Base-by-base conservation (phyloP, 768 basidiomycete genomes). In the Guyanaporus albipodus region DNA sequence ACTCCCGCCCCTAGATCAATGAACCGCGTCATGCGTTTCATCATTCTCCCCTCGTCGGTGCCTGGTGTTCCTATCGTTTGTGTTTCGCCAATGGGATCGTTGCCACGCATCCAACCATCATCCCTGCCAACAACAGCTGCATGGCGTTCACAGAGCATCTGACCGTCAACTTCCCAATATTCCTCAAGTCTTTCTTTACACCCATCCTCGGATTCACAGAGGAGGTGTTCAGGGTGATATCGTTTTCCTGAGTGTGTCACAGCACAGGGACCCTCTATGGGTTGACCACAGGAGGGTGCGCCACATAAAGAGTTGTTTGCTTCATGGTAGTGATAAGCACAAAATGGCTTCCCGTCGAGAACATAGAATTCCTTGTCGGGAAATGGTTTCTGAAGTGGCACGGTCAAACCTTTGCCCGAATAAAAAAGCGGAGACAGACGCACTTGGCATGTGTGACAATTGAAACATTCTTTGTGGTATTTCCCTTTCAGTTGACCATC, bases 401-500 rank as follows among this genome's bases (percentile, higher is more conserved):
- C 26, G n/a, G 17, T 61, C 17, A 38, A 35, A 28, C 10, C 7
- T 18, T 15, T n/a, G 10, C 33, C 38, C 12, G 8, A 10, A 15
- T 31, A 47, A 17, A 9, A 42, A 41, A 47, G 37, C 15, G 22
- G 35, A 38, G 23, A 68, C 74, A 48, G 18, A 7, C 63, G 6
- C 32, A 88, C 86, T 59, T 88, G 80, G 68, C 93, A 96, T 3
- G 72, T 78, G 50, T 81, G 74, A 68, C 93, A 97, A 56, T 84
- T 90, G 63, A 97, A 97, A 69, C 93, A 97, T 31, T 83, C 82
- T 48, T 81, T 79, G 61, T 95, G 93, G 66, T 94, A 95, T 65
- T 97, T 97, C 49, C 93, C 93, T 67, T 94, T 94, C 38, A 97
- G 74, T 66, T 95, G 93, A 2, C 93, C 93, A 60, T 97, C 93